Percentiles rank a stretch among this genome's conserved stretches.
phyloP scores from a whole-genome alignment of 1,284 basidiomycete genomes.

The Lignosus rhinocerotis region DNA sequence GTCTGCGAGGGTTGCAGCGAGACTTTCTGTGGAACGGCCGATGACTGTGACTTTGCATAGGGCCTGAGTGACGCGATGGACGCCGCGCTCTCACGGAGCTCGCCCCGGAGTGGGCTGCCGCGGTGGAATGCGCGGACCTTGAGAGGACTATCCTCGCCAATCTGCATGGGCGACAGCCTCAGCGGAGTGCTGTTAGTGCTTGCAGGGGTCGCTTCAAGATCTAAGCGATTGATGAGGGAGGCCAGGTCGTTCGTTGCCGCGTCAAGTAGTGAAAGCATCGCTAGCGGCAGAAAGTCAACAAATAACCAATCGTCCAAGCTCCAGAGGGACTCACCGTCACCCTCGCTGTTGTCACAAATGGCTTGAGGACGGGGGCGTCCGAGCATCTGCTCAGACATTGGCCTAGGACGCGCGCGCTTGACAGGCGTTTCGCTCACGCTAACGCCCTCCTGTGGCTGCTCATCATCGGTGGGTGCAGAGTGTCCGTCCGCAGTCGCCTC shows the following conservation, averaged over 20 bases:
- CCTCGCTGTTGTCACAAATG: slow-evolving; percentile 54
- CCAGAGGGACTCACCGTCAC: slow-evolving; percentile 30
- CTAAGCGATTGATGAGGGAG: slow-evolving; percentile 69
- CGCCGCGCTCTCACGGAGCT: slow-evolving; percentile 39
- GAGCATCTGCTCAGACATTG: slow-evolving; percentile 66
- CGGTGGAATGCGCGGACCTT: slow-evolving; percentile 28
- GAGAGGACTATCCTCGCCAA: slow-evolving; percentile 40
- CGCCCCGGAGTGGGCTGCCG: slow-evolving; percentile 29
- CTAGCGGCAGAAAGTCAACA: slow-evolving; percentile 35
- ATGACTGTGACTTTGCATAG: slow-evolving; percentile 51
- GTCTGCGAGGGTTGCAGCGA: slow-evolving; percentile 13
- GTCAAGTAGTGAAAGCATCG: slow-evolving; percentile 67
- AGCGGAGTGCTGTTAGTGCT: slow-evolving; percentile 49
- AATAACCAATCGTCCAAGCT: neutral
- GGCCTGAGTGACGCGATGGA: slow-evolving; percentile 62
- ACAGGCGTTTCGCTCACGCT: slow-evolving; percentile 44
- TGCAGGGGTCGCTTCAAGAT: slow-evolving; percentile 70
- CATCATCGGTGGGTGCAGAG: slow-evolving; percentile 31
- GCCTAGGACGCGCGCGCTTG: slow-evolving; percentile 52
- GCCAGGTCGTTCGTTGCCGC: slow-evolving; percentile 79
- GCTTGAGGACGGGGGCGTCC: slow-evolving; percentile 48
- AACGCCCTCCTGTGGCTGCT: slow-evolving; percentile 13
- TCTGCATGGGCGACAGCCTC: slow-evolving; percentile 29
- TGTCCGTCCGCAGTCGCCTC: slow-evolving; percentile 56
- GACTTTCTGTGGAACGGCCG: slow-evolving; percentile 11